These are phyloP conservation scores for Saccharomyces hybrid DNA, from an alignment of 1,139 yeast species.

Conservation along the genomic window DNA sequence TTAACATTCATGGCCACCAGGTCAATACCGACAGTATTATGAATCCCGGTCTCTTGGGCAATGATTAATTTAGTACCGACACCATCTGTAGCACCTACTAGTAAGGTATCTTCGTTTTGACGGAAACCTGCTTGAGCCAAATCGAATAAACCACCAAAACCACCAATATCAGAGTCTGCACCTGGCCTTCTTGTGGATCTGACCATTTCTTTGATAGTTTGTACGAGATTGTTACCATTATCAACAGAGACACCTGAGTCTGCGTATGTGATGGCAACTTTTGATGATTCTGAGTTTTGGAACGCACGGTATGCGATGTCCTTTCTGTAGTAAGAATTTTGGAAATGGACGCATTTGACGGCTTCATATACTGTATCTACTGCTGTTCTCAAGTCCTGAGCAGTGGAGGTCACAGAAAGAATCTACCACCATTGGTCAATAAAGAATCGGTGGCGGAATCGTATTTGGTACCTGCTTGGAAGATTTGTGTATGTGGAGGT, in stretches of 20 bases:
- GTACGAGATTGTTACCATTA: conserved; percentile 83
- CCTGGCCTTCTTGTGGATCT: conserved; percentile 95
- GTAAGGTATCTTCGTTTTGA: conserved; percentile 56
- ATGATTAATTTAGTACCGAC: conserved; percentile 95
- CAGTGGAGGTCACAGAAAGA: conserved; percentile 86
- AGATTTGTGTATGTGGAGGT: conserved; percentile 55
- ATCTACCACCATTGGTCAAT: conserved; percentile 91
- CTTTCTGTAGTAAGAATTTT: conserved; percentile 71
- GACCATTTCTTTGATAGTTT: conserved; percentile 82
- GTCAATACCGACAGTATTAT: conserved; percentile 95
- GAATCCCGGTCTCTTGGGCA: conserved; percentile 84
- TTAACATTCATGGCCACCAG: conserved; percentile 98
- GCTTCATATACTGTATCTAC: conserved; percentile 83
- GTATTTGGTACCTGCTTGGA: conserved; percentile 87
- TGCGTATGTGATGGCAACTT: conserved; percentile 60
- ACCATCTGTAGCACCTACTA: conserved; percentile 98
- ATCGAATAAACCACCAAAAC: conserved; percentile 96
- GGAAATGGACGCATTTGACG: conserved; percentile 64
- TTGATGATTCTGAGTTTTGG: conserved; percentile 40
- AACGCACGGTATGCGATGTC: conserved; percentile 97
- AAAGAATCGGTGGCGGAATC: conserved; percentile 44
- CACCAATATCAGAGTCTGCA: conserved; percentile 97
- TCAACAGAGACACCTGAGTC: conserved; percentile 97
- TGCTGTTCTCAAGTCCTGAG: conserved; percentile 65
- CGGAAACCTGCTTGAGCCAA: conserved; percentile 75